phyloP scores from a whole-genome alignment of 2,329 filamentous ascomycete species.

The Diaporthe caulivora region DNA sequence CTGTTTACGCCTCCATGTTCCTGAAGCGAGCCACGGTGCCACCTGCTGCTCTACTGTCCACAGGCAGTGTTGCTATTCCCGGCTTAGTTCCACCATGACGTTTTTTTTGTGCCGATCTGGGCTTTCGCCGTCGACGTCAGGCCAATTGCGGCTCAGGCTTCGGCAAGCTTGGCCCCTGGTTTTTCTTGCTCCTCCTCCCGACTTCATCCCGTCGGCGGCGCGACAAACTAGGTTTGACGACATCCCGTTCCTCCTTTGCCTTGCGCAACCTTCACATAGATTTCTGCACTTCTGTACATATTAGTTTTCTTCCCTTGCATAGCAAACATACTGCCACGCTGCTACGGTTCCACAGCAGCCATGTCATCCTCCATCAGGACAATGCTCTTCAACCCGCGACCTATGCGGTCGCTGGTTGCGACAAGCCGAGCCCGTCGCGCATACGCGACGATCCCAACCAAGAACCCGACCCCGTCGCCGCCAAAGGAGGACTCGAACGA shows the following conservation, averaged over 20 bases:
- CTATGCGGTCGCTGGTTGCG: slow-evolving; percentile 41
- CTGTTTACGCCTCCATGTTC: no score
- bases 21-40: neutral
- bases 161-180: slow-evolving; percentile 28
- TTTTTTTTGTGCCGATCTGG: neutral
- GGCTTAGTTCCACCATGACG: slow-evolving; percentile 24
- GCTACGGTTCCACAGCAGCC: slow-evolving; percentile 10
- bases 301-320: neutral
- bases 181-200: neutral
- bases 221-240: slow-evolving; percentile 4
- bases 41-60: no score
- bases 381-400: slow-evolving; percentile 49
- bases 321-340: neutral
- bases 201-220: slow-evolving; percentile 12
- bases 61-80: neutral
- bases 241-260: neutral
- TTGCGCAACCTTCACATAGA: neutral
- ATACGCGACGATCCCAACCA: slow-evolving; percentile 47
- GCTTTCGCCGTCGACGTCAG: slow-evolving; percentile 25
- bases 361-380: slow-evolving; percentile 37
- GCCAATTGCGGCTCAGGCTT: slow-evolving; percentile 24
- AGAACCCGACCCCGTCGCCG: slow-evolving; percentile 45
- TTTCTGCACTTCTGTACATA: neutral
- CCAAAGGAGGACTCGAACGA: slow-evolving; percentile 48
- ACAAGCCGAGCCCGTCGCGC: slow-evolving; percentile 40